Percentiles rank a stretch among this genome's conserved stretches.
These are phyloP conservation scores for Rusavskia elegans DNA, from an alignment of 495 filamentous ascomycete species.

Conservation along the genomic window DNA sequence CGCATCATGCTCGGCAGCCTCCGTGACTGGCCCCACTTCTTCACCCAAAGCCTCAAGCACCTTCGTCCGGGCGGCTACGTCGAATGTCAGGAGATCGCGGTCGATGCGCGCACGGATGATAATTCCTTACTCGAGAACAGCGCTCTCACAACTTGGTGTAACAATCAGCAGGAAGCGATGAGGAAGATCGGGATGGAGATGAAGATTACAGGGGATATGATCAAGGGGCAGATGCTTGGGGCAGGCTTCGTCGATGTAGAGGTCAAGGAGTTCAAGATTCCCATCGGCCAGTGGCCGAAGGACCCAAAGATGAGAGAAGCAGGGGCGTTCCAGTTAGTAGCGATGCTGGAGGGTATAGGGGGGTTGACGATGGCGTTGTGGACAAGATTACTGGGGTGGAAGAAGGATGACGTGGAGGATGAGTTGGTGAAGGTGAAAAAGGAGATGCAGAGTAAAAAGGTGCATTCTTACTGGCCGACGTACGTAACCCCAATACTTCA, in stretches of 20 bases:
- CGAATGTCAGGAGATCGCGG: constrained; percentile 41
- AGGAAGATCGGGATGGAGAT: constrained; percentile 11
- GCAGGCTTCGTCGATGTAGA: constrained; percentile 39
- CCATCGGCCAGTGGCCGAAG: constrained; percentile 48
- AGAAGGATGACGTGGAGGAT: constrained; percentile 14
- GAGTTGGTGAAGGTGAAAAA: constrained; percentile 13
- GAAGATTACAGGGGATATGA: constrained; percentile 23
- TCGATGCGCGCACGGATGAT: constrained; percentile 20
- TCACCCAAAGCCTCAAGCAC: constrained; percentile 21
- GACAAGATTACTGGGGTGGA: constrained; percentile 33
- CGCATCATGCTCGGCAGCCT: constrained; percentile 40
- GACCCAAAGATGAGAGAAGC: constrained; percentile 43
- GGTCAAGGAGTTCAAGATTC: constrained; percentile 42
- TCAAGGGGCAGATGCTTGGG: constrained; percentile 18
- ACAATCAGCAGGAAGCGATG: constrained; percentile 19
- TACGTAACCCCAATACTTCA: no score
- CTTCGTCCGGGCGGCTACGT: constrained; percentile 51
- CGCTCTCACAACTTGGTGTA: constrained; percentile 15
- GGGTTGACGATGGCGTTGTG: constrained; percentile 39
- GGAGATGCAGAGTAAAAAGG: constrained; percentile 14
- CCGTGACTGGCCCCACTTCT: constrained; percentile 34
- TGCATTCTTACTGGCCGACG: no score
- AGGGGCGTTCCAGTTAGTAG: constrained; percentile 39
- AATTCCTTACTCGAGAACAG: constrained; percentile 18
- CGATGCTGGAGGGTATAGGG: constrained; percentile 43